Evolutionary conservation across 495 filamentous ascomycete species (phyloP), one percentile per base, ranked within the genome.

Genomic region (Tuber microsphaerosporum): DNA sequence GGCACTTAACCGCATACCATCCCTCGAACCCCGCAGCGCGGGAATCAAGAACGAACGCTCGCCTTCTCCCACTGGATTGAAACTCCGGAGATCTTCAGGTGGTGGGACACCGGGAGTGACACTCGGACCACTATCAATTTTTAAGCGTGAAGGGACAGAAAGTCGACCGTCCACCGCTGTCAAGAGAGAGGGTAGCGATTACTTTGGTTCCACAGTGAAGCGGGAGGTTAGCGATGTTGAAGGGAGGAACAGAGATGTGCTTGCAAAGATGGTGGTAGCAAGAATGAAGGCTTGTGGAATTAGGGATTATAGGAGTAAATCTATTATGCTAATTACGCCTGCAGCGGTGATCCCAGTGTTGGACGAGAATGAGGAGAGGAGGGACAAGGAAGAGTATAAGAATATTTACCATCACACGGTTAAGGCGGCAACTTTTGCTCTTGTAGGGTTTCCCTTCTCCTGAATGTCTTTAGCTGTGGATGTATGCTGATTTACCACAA

Each of bases 361-460:
- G 22, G 76, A 79, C 69, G 79, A 77, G 44, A 65, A 69, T 16
- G 74, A 79, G 71, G 74, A 61, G 37, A 79, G 75, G 72, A 81
- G 51, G n/a, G 80, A 81, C 70, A 82, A 81, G 70, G 80, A 81
- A 48, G 81, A 82, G 72, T 82, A 82, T 69, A 82, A 82, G 46
- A 71, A 78, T 48, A 74, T 82, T 12, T 82, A 80, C 65, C 65
- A 82, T 51, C 81, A 82, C 41, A 79, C 81, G 17, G 73, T 75
- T 41, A 82, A 80, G 31, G 77, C 81, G 1, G 80, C 77, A 41
- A 70, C 74, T 72, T 82, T 82, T 76, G 75, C 81, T 22, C 45
- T 81, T 43, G 77, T 79, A 79, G 20, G 72, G 61, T 34, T 45
- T 34, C 43, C 39, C 46, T 42, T 45, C 7, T 41, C 22, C 31